Evolutionary conservation across 1,284 basidiomycete species (phyloP).

Genomic region (Tetrapyrgos nigripes): DNA sequence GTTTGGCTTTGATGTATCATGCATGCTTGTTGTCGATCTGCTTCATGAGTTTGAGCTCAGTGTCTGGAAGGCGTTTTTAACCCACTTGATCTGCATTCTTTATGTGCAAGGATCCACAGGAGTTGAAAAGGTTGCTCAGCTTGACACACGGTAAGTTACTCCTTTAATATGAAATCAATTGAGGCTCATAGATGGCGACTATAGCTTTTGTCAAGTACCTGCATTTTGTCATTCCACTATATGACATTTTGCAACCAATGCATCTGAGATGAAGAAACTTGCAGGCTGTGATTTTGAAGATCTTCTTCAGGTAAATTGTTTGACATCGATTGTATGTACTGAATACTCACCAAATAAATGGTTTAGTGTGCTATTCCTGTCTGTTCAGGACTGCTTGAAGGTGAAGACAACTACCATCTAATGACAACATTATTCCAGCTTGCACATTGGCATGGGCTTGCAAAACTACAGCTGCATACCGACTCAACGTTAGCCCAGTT

Average conservation of each 20-base stretch:
- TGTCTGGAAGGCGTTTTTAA: conserved; percentile 41
- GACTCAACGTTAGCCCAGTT: conserved; percentile 27
- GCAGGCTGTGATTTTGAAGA: conserved; percentile 38
- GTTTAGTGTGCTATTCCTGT: conserved; percentile 39
- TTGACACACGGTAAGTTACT: conserved; percentile 29
- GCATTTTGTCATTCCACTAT: conserved; percentile 35
- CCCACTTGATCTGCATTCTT: conserved; percentile 41
- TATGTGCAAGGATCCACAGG: conserved; percentile 16
- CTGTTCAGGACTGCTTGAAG: conserved; percentile 31
- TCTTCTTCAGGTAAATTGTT: conserved; percentile 30
- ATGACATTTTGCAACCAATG: conserved; percentile 29
- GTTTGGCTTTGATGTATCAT: conserved; percentile 32
- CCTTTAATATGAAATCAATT: neutral
- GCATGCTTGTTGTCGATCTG: conserved; percentile 38
- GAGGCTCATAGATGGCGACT: too few relatives aligned
- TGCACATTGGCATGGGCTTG: conserved; percentile 11
- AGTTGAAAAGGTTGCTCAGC: conserved; percentile 9
- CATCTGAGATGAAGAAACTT: conserved; percentile 35
- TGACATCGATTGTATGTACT: too few relatives aligned
- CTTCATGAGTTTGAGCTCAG: conserved; percentile 47
- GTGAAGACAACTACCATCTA: conserved; percentile 22
- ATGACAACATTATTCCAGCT: conserved; percentile 22
- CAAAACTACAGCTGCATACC: conserved; percentile 30
- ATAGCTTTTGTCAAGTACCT: conserved; percentile 25
- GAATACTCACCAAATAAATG: too few relatives aligned